Percentiles rank a stretch among this genome's conserved stretches.
phyloP scores from a whole-genome alignment of 2,329 filamentous ascomycete species.

The Bipolaris gigantea region DNA sequence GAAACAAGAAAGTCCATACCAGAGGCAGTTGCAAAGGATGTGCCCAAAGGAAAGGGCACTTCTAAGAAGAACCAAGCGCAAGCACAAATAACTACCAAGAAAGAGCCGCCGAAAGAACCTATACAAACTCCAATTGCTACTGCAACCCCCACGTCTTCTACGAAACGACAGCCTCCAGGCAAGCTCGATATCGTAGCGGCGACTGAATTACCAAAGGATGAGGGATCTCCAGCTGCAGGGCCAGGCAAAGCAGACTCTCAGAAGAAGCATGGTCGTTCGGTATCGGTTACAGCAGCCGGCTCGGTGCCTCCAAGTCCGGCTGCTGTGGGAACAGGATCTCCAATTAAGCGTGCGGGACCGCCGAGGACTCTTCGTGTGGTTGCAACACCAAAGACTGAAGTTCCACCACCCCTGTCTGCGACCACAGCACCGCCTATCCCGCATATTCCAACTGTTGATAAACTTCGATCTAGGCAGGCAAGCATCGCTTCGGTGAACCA shows the following conservation, averaged over 20 bases:
- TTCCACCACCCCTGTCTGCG: slow-evolving; percentile 48
- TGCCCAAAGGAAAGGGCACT: slow-evolving; percentile 24
- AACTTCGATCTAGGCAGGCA: slow-evolving; percentile 54
- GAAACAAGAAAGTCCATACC: slow-evolving; percentile 24
- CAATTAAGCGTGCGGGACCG: slow-evolving; percentile 46
- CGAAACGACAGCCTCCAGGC: slow-evolving; percentile 49
- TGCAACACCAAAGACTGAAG: slow-evolving; percentile 66
- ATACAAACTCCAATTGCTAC: slow-evolving; percentile 8
- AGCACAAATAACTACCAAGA: slow-evolving; percentile 18
- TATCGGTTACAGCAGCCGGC: slow-evolving; percentile 49
- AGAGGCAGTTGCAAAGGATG: slow-evolving; percentile 20
- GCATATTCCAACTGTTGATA: slow-evolving; percentile 43
- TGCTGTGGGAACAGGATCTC: slow-evolving; percentile 53
- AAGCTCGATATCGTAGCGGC: slow-evolving; percentile 53
- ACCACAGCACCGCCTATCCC: slow-evolving; percentile 35
- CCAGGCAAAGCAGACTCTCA: slow-evolving; percentile 28
- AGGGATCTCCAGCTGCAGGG: slow-evolving; percentile 16
- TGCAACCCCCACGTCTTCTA: slow-evolving; percentile 15
- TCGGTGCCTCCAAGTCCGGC: slow-evolving; percentile 56
- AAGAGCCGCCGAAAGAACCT: slow-evolving; percentile 7
- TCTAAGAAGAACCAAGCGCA: slow-evolving; percentile 21
- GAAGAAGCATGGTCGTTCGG: slow-evolving; percentile 28
- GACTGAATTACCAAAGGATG: slow-evolving; percentile 27
- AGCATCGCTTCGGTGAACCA: slow-evolving; percentile 62
- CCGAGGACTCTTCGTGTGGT: slow-evolving; percentile 71